These are phyloP conservation scores for Centella asiatica DNA, from an alignment of 129 eudicot genomes.

Conservation along the genomic window DNA sequence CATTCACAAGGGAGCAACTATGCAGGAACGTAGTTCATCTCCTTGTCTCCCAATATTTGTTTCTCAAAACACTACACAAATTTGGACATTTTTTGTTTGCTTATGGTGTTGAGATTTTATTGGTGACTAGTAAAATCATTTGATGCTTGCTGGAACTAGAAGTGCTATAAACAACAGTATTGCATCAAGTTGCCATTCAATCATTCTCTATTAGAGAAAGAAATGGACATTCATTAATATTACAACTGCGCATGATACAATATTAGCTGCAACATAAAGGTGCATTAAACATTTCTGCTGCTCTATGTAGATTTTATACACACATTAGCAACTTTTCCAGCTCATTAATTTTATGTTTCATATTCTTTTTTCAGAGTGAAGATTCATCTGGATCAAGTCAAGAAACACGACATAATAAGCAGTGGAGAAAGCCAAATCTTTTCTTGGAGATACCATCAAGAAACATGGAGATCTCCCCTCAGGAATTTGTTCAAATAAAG, in stretches of 20 bases:
- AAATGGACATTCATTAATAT: too few species aligned
- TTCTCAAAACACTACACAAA: too few species aligned
- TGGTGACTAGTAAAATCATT: neutral
- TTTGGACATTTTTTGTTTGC: neutral
- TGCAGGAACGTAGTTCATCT: too few species aligned
- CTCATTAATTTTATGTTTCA: constrained; percentile 3
- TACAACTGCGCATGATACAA: too few species aligned
- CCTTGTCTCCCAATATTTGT: too few species aligned
- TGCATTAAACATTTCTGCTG: neutral
- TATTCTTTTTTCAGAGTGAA: constrained; percentile 21
- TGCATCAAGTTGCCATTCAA: neutral
- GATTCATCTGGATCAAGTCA: constrained; percentile 26
- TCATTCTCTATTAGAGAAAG: neutral
- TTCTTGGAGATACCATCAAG: constrained; percentile 80
- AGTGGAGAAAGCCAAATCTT: constrained; percentile 59
- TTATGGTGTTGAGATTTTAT: neutral
- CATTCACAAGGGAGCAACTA: too few species aligned
- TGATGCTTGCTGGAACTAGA: neutral
- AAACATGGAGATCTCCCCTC: constrained; percentile 37
- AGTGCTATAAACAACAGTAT: neutral
- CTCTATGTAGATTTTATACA: neutral
- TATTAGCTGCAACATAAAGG: too few species aligned
- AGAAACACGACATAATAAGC: constrained; percentile 42
- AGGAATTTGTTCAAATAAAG: constrained; percentile 51
- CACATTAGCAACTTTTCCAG: neutral